Evolutionary conservation across 2,329 filamentous ascomycete species (phyloP), one percentile per base, ranked within the genome.

Genomic region (Sarocladiaceae sp.): DNA sequence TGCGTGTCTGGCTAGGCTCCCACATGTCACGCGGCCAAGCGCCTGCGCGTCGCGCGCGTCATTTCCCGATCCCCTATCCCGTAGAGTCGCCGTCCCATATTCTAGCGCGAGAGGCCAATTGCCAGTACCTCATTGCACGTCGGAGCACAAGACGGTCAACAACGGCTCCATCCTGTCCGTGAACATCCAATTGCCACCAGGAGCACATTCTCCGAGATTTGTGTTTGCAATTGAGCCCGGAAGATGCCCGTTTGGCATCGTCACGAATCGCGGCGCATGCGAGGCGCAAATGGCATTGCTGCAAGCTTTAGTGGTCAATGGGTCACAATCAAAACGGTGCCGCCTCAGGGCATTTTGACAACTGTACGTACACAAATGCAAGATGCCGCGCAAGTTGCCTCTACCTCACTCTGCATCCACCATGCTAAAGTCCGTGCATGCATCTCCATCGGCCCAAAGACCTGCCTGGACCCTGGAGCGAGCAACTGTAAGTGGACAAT

Each of bases 21-120:
- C 17, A 48, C 44, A 22, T 48, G 28, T 48, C 44, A 48, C 44
- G 44, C 44, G 44, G 26, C 26, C 44, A 33, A 20, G 26, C 26
- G 44, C 11, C 44, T 48, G 44, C 44, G 44, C 44, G 44, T 48
- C 44, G 44, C 44, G 44, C 44, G 44, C 44, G 44, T 48, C 44
- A 48, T 48, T 28, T 31, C 37, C 37, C 8, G 18, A 13, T 42
- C 8, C 37, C 35, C 17, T n/a, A n/a, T n/a, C n/a, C n/a, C n/a
- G n/a, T n/a, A n/a, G n/a, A n/a, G n/a, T n/a, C n/a, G n/a, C n/a
- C n/a, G n/a, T n/a, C n/a, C n/a, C n/a, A n/a, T n/a, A n/a, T n/a
- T n/a, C 29, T 33, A 10, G 10, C 8, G 29, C 29, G 29, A 33
- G 29, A 33, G 29, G 8, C 10, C 15, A 33, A 33, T 33, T 33